Evolutionary conservation across 2,329 filamentous ascomycete species (phyloP).

Genomic region (Magnaporthiopsis poae): DNA sequence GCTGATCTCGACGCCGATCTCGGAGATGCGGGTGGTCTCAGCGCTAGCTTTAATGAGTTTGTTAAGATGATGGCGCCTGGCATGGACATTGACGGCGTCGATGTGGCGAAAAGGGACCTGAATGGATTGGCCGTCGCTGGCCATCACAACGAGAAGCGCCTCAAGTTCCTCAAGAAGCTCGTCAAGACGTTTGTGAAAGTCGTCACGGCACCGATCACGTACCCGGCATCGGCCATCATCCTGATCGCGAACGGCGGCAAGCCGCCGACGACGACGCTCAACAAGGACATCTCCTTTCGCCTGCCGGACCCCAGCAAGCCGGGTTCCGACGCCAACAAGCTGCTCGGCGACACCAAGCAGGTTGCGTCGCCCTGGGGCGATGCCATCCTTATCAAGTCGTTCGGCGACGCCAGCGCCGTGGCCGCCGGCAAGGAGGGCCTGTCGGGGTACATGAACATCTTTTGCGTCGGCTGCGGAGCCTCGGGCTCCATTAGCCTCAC

Average conservation of each 20-base stretch:
- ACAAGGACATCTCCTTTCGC: conserved; percentile 6
- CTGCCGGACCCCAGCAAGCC: conserved; percentile 2
- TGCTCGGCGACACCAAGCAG: conserved; percentile 15
- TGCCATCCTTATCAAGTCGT: conserved; percentile 20
- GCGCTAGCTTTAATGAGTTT: conserved; percentile 11
- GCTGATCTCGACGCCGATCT: conserved; percentile 19
- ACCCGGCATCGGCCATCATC: neutral
- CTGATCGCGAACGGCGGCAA: neutral
- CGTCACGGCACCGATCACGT: neutral
- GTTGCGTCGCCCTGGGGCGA: conserved; percentile 21
- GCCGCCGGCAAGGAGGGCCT: conserved; percentile 8
- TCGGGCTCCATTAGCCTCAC: conserved; percentile 19
- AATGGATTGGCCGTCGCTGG: no score
- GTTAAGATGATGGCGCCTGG: conserved; percentile 10
- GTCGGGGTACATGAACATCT: conserved; percentile 19
- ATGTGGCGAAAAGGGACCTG: no score
- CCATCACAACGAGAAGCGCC: neutral
- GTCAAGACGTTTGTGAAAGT: neutral
- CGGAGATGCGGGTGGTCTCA: conserved; percentile 15
- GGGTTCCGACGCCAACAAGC: conserved; percentile 9
- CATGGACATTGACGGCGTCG: neutral
- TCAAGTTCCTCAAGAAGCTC: neutral
- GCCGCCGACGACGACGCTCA: neutral
- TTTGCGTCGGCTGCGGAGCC: conserved; percentile 23
- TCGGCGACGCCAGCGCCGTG: conserved; percentile 12